Evolutionary conservation across 306 rosid genomes (phyloP).

Genomic region (Morella rubra): DNA sequence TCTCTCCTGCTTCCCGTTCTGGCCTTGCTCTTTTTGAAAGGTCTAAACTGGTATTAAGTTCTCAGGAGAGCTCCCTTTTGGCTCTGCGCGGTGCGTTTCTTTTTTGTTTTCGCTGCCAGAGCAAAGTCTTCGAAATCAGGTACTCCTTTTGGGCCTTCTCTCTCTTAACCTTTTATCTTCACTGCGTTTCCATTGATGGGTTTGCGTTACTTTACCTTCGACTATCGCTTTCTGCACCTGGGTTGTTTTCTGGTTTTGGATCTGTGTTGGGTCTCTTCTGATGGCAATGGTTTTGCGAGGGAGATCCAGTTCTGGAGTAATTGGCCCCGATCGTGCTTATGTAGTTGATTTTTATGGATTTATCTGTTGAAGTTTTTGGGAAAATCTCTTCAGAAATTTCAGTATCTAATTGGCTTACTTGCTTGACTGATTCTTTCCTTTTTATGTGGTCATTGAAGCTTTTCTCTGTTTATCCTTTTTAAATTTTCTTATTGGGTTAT

Average conservation of each 20-base stretch:
- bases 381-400: constrained; percentile 26
- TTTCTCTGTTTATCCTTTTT: background rate
- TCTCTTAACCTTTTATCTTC: constrained; percentile 42
- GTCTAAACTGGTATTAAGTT: constrained; percentile 19
- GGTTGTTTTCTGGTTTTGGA: constrained; percentile 50
- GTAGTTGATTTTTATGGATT: constrained; percentile 20
- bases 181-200: constrained; percentile 35
- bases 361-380: constrained; percentile 3
- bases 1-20: constrained; percentile 14
- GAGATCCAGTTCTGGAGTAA: constrained; percentile 59
- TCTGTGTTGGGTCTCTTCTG: constrained; percentile 54
- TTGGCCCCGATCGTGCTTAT: constrained; percentile 33
- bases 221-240: constrained; percentile 41
- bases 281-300: constrained; percentile 29
- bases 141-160: constrained; percentile 41
- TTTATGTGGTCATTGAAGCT: constrained; percentile 21
- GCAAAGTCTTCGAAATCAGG: constrained; percentile 57
- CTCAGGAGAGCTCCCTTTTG: constrained; percentile 30
- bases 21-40: constrained; percentile 14
- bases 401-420: constrained; percentile 9
- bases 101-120: constrained; percentile 36
- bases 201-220: constrained; percentile 17
- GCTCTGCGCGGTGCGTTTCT: constrained; percentile 34
- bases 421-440: constrained; percentile 27
- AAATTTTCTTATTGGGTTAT: background rate